Conservation (phyloP, 2,329 filamentous ascomycete species). For the Lasiodiplodia theobromae region DNA sequence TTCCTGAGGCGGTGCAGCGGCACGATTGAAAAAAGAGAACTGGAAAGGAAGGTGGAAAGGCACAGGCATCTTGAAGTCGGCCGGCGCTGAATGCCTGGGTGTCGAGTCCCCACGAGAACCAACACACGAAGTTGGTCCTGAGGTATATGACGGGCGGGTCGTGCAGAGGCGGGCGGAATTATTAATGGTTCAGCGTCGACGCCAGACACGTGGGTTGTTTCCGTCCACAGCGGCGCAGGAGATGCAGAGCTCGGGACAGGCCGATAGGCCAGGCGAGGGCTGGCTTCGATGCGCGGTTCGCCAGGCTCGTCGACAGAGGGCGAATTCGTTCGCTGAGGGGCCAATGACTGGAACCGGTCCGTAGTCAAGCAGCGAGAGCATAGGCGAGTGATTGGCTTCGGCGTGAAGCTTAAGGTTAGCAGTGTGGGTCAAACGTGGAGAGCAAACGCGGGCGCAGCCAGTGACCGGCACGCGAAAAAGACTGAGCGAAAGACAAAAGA, state of each 20-base stretch:
- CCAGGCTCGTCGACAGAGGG: not conserved
- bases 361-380: constrained; percentile 9
- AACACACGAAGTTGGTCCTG: not conserved
- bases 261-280: constrained; percentile 37
- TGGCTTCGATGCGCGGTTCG: constrained; percentile 29
- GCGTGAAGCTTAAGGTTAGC: constrained; percentile 7
- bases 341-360: constrained; percentile 27
- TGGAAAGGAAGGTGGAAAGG: constrained; percentile 10
- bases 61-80: constrained; percentile 8
- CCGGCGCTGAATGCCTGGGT: not conserved
- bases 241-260: constrained; percentile 35
- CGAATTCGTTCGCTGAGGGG: constrained; percentile 4
- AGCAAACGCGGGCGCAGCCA: constrained; percentile 24
- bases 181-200: constrained; percentile 18
- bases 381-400: constrained; percentile 20
- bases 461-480: constrained; percentile 15
- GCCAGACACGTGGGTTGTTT: constrained; percentile 37
- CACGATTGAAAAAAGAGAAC: constrained; percentile 17
- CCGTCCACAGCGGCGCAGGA: constrained; percentile 31
- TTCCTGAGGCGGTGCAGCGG: constrained; percentile 9
- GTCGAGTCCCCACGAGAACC: constrained; percentile 28
- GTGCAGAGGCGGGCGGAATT: constrained; percentile 17
- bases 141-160: constrained; percentile 5
- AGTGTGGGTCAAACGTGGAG: constrained; percentile 18
- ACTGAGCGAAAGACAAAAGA: constrained; percentile 20